Percentiles rank a stretch among this genome's conserved stretches.
phyloP scores from a whole-genome alignment of 2,329 filamentous ascomycete species.

The Fusarium albosuccineum region DNA sequence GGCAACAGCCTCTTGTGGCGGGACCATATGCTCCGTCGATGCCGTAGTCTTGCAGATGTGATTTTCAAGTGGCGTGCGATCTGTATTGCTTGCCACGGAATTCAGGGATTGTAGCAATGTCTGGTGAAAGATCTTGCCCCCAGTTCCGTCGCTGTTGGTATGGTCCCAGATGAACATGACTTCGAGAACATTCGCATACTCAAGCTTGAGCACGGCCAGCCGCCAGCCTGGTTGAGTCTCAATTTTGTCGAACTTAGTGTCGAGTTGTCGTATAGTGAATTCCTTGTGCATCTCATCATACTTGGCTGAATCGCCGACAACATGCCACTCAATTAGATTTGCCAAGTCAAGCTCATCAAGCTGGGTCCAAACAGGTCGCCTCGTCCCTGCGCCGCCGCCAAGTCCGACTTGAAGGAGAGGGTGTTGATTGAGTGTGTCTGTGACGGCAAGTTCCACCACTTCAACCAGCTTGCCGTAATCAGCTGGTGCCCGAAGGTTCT shows the following conservation, averaged over 20 bases:
- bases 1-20: not conserved
- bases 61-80: not conserved
- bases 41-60: not conserved
- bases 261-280: not conserved
- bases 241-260: not conserved
- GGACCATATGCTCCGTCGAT: not conserved
- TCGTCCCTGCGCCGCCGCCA: not conserved
- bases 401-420: slow-evolving; percentile 1
- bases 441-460: not conserved
- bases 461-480: not conserved
- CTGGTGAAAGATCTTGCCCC: slow-evolving; percentile 31
- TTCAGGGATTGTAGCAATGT: slow-evolving; percentile 23
- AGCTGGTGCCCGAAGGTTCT: not conserved
- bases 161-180: slow-evolving; percentile 30
- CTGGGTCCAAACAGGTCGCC: not conserved
- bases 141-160: slow-evolving; percentile 18
- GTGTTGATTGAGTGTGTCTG: not conserved
- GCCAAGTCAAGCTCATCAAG: not conserved
- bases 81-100: not conserved
- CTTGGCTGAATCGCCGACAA: too few species aligned
- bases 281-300: not conserved
- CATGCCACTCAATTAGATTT: not conserved
- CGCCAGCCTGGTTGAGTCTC: not conserved
- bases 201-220: not conserved
- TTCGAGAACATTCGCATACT: slow-evolving; percentile 8